Percentiles rank a stretch among this genome's conserved stretches.
These are phyloP conservation scores for Entrophospora sp. DNA, from an alignment of 192 early-diverging fungal genomes.

Conservation along the genomic window DNA sequence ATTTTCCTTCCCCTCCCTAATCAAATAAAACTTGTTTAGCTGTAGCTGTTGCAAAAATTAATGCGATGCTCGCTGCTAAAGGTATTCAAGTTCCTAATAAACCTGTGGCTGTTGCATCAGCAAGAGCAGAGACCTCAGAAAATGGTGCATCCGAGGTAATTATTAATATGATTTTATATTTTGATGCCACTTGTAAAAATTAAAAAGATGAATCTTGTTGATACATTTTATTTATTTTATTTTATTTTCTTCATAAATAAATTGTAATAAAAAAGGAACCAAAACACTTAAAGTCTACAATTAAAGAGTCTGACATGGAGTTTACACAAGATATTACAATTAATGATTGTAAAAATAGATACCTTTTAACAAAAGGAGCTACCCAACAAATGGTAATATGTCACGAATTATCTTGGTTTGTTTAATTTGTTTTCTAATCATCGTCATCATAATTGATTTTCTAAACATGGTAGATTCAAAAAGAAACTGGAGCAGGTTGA, in stretches of 20 bases:
- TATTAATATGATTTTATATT: not conserved
- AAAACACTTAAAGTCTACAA: not conserved
- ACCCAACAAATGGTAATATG: conserved; percentile 50
- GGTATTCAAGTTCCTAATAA: conserved; percentile 33
- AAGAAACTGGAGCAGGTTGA: conserved; percentile 65
- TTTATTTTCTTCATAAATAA: not conserved
- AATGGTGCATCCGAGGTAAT: not conserved
- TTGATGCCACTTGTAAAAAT: not conserved
- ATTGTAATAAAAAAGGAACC: not conserved
- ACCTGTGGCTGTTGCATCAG: not conserved
- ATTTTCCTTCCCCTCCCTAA: not conserved
- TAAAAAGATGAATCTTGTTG: not conserved
- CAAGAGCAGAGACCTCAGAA: not conserved
- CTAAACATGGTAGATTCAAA: conserved; percentile 41
- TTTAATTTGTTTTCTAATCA: no score
- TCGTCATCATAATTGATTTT: not conserved
- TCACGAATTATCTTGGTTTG: not conserved
- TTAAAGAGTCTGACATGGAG: conserved; percentile 32
- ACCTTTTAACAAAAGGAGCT: conserved; percentile 65
- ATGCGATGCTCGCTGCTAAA: conserved; percentile 43
- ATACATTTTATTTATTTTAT: not conserved
- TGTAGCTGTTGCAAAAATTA: conserved; percentile 43
- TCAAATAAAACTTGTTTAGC: conserved; percentile 19
- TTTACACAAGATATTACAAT: conserved; percentile 65
- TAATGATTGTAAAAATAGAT: conserved; percentile 75